Base-by-base conservation (phyloP, 1,139 yeast species). In the Candida albicans region DNA sequence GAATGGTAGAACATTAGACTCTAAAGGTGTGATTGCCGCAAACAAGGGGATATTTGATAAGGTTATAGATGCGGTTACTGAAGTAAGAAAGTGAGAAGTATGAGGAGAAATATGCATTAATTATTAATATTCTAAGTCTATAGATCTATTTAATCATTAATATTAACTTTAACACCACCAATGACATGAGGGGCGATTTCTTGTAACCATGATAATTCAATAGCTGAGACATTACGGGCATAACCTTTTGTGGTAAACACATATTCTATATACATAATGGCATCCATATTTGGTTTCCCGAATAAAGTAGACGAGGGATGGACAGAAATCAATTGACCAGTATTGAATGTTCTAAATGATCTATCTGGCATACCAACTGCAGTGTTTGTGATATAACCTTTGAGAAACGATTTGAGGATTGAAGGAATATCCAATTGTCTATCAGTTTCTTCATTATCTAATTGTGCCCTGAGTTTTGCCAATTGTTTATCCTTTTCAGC, bases 341-440 rank as follows among this genome's bases (percentile, higher is more conserved):
- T 81, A 24, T 83, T 70, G 11, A 90, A 84, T 0, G 98, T 90
- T 58, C 95, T 75, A 66, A 85, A 95, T 2, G 96, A 86, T 55
- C 97, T 76, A 61, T 95, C 99, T 0, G 99, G 96, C 82, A 88
- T 81, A 6, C 97, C 96, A 14, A 93, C 81, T 0, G 99, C 99
- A 0, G 96, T 84, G 61, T 93, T 91, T 45, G 84, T 77, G 27
- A 88, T 76, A 56, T 77, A 93, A 0, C 99, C 99, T 39, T 77
- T 74, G 37, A 95, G 67, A 62, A 95, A 95, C 8, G 90, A 77
- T 59, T 87, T 87, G 43, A 93, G 67, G 4, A 93, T 73, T 2
- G 70, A 62, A 11, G 85, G 79, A 35, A 84, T 75, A 51, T 84
- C 84, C 42, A 79, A 54, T 22, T 75, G 62, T 11, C 34, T 40